Percentiles rank a stretch among this genome's conserved stretches.
phyloP scores from a whole-genome alignment of 768 basidiomycete species.

The Trametes cingulata region DNA sequence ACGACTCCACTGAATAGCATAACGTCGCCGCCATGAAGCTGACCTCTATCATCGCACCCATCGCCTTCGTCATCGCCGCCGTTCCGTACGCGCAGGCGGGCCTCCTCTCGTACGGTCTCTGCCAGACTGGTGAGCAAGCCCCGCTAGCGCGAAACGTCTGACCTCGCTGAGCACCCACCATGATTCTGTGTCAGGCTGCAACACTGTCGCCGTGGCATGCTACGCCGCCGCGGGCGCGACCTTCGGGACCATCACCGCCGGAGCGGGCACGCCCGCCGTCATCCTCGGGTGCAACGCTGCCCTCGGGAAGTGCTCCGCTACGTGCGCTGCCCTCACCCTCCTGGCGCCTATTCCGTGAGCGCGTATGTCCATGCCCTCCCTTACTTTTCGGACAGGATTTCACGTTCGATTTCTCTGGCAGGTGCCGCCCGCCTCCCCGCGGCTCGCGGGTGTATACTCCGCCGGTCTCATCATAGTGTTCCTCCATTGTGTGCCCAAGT shows the following conservation, averaged over 20 bases:
- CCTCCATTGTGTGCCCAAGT: too few species aligned
- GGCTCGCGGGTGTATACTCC: too few species aligned
- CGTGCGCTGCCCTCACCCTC: constrained; percentile 39
- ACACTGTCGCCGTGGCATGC: constrained; percentile 5
- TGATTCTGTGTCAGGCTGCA: constrained; percentile 4
- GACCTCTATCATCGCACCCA: neutral
- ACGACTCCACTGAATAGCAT: too few species aligned
- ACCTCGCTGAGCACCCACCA: too few species aligned
- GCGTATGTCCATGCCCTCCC: neutral
- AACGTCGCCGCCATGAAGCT: constrained; percentile 19
- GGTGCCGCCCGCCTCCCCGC: neutral
- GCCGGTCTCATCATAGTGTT: too few species aligned
- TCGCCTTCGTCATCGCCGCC: constrained; percentile 2
- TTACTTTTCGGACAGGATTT: neutral
- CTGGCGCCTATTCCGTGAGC: constrained; percentile 40
- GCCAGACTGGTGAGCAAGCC: constrained; percentile 40
- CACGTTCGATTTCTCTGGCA: neutral
- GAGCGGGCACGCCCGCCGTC: constrained; percentile 37
- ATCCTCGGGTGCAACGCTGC: constrained; percentile 45
- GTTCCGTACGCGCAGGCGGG: constrained; percentile 28
- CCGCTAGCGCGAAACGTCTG: neutral
- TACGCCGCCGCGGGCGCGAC: constrained; percentile 23
- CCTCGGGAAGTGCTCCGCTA: constrained; percentile 42
- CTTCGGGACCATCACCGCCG: constrained; percentile 45
- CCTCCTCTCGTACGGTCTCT: constrained; percentile 41